phyloP scores from a whole-genome alignment of 2,329 filamentous ascomycete genomes.

The Pestalotiopsis sp. region DNA sequence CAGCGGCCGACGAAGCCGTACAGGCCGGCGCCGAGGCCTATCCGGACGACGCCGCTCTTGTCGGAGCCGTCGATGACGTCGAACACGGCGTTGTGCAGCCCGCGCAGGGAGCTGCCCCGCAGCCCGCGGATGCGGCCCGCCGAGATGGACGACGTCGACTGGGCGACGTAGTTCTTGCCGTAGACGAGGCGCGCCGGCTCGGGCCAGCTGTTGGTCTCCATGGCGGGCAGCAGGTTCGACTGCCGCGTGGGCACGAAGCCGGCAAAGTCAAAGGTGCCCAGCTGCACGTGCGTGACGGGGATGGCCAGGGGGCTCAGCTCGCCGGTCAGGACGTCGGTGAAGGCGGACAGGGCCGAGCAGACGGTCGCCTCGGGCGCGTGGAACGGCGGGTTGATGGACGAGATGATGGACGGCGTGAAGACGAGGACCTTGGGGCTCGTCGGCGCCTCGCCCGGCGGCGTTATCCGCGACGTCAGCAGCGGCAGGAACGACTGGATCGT shows the following conservation, averaged over 20 bases:
- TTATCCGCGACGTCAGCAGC: conserved; percentile 67
- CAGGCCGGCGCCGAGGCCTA: conserved; percentile 81
- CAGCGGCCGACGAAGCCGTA: conserved; percentile 86
- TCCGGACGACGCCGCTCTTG: conserved; percentile 67
- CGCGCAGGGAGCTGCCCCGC: conserved; percentile 72
- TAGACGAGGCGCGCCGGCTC: conserved; percentile 63
- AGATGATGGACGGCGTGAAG: conserved; percentile 78
- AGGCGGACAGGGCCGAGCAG: conserved; percentile 84
- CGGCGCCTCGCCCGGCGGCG: conserved; percentile 36
- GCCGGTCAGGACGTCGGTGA: conserved; percentile 76
- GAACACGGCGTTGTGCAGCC: conserved; percentile 85
- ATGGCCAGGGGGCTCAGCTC: conserved; percentile 79
- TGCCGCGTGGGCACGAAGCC: conserved; percentile 56
- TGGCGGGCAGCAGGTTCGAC: conserved; percentile 42
- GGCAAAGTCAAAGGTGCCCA: conserved; percentile 87
- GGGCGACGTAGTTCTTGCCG: conserved; percentile 61
- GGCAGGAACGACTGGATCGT: conserved; percentile 89
- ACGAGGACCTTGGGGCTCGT: conserved; percentile 70
- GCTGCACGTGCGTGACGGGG: conserved; percentile 82
- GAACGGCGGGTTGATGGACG: conserved; percentile 78
- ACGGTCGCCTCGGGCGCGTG: conserved; percentile 85
- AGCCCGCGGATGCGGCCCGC: conserved; percentile 60
- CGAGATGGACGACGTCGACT: conserved; percentile 57
- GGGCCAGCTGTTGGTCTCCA: conserved; percentile 66
- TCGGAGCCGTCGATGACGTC: conserved; percentile 77